These are phyloP conservation scores for Populus hybrid DNA, from an alignment of 441 rosid species.

Conservation along the genomic window DNA sequence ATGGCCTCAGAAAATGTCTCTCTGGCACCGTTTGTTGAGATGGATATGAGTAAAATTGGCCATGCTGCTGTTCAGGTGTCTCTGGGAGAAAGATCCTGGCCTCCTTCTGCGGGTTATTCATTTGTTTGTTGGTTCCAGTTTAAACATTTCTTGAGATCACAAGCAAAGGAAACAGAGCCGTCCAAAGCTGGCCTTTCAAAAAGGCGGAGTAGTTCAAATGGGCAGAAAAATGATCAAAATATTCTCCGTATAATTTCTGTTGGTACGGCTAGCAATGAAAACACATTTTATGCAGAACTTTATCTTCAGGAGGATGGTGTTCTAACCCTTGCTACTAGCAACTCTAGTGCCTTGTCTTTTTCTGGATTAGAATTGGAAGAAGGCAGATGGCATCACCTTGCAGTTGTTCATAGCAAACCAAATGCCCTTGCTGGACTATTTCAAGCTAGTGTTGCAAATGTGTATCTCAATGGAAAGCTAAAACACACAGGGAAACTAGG, in stretches of 20 bases:
- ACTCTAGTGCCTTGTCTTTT: conserved; percentile 82
- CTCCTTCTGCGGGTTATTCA: conserved; percentile 99
- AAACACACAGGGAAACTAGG: conserved; percentile 98
- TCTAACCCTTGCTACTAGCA: conserved; percentile 98
- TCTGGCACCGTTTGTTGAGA: conserved; percentile 84
- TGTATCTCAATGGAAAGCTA: conserved; percentile 95
- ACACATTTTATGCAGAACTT: conserved; percentile 88
- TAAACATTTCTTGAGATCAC: conserved; percentile 64
- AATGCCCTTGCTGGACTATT: conserved; percentile 99
- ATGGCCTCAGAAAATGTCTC: conserved; percentile 70
- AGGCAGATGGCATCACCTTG: conserved; percentile 99
- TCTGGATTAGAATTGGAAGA: conserved; percentile 96
- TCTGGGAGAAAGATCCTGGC: conserved; percentile 99
- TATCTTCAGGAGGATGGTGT: conserved; percentile 95
- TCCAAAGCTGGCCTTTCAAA: conserved; percentile 52
- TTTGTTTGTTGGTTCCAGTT: conserved; percentile 97
- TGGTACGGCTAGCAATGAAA: conserved; percentile 77
- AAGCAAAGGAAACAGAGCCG: conserved; percentile 55
- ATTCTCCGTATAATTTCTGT: conserved; percentile 92
- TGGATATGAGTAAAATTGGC: conserved; percentile 92
- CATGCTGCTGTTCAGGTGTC: conserved; percentile 97
- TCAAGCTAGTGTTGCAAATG: conserved; percentile 98
- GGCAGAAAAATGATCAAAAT: conserved; percentile 60
- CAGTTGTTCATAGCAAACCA: conserved; percentile 99
- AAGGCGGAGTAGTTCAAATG: conserved; percentile 42